Evolutionary conservation across 1,284 basidiomycete species (phyloP).

Genomic region (Microbotryum saponariae): DNA sequence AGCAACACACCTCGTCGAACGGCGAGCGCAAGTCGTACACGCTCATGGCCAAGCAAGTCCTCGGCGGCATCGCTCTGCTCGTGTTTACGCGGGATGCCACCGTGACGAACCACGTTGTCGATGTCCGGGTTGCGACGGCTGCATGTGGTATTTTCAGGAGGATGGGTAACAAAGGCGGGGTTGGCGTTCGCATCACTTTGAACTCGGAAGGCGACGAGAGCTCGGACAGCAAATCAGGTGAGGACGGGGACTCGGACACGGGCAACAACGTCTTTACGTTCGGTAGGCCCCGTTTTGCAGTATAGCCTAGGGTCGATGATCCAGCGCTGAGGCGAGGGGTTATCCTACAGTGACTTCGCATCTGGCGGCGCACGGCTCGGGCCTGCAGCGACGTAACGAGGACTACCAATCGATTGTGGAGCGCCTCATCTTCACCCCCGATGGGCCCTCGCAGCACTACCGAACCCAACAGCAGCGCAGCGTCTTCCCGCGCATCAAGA

Average conservation of each 20-base stretch:
- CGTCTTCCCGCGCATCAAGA: conserved; percentile 36
- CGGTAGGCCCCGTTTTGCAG: neutral
- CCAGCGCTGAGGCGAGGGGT: no score
- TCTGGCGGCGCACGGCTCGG: conserved; percentile 71
- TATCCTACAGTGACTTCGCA: conserved; percentile 62
- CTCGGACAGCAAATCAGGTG: conserved; percentile 45
- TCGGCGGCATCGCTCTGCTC: conserved; percentile 69
- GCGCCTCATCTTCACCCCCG: conserved; percentile 60
- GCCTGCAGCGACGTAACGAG: conserved; percentile 61
- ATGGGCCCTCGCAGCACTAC: conserved; percentile 43
- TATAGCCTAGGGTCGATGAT: no score
- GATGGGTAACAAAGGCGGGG: conserved; percentile 95
- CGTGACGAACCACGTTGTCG: conserved; percentile 53
- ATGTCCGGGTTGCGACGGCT: conserved; percentile 46
- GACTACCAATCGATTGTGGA: conserved; percentile 74
- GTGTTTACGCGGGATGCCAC: conserved; percentile 66
- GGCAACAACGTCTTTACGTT: conserved; percentile 54
- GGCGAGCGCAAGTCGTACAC: conserved; percentile 60
- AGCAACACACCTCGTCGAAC: conserved; percentile 46
- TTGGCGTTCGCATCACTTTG: conserved; percentile 76
- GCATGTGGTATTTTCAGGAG: conserved; percentile 39
- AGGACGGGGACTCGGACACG: conserved; percentile 24
- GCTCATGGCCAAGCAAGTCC: conserved; percentile 63
- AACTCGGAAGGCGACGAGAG: conserved; percentile 39
- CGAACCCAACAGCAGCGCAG: conserved; percentile 38